phyloP scores from a whole-genome alignment of 768 basidiomycete genomes.

The Vararia minispora region DNA sequence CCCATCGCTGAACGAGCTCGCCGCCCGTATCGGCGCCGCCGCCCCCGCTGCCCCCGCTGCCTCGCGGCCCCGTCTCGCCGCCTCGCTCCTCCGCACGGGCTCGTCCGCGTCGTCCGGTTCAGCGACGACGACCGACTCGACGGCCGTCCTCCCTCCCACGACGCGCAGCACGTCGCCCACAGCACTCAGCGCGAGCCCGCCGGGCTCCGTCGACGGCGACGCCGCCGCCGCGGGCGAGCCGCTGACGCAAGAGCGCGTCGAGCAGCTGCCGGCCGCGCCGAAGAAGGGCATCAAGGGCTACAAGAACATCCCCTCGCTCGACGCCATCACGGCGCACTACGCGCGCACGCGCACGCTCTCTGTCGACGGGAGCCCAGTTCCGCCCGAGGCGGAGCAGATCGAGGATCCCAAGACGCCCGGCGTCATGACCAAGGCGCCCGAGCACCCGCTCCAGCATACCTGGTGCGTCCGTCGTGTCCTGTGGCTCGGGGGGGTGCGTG shows the following conservation, averaged over 20 bases:
- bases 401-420: constrained; percentile 81
- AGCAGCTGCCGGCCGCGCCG: constrained; percentile 32
- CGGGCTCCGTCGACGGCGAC: constrained; percentile 26
- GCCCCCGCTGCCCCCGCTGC: constrained; percentile 24
- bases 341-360: constrained; percentile 57
- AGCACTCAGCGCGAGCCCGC: constrained; percentile 33
- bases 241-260: constrained; percentile 56
- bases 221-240: constrained; percentile 33
- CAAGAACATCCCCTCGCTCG: constrained; percentile 81
- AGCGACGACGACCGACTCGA: constrained; percentile 40
- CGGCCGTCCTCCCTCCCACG: constrained; percentile 52
- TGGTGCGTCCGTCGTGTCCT: constrained; percentile 40
- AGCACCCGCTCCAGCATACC: constrained; percentile 75
- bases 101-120: constrained; percentile 30
- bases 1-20: constrained; percentile 74
- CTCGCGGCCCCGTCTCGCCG: constrained; percentile 60
- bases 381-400: constrained; percentile 68
- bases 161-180: constrained; percentile 63
- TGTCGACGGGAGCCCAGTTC: constrained; percentile 48
- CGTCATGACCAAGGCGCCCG: constrained; percentile 51
- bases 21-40: constrained; percentile 57
- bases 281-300: constrained; percentile 39
- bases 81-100: constrained; percentile 55
- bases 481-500: constrained; percentile 1
- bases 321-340: constrained; percentile 73